Conservation (phyloP, 2,329 filamentous ascomycete species). For the Diplodia sapinea region DNA sequence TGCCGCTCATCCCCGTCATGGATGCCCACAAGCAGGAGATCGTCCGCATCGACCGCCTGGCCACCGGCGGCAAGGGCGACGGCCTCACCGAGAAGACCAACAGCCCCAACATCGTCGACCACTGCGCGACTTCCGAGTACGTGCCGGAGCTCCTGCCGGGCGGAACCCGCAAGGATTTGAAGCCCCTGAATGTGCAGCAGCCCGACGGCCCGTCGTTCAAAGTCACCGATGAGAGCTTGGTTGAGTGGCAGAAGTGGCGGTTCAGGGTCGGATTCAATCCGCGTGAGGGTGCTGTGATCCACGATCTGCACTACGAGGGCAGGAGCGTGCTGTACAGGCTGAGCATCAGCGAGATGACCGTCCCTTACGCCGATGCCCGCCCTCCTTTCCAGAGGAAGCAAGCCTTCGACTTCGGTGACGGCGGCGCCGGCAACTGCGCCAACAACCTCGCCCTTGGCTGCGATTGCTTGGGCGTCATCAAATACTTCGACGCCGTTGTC, state of each 20-base stretch:
- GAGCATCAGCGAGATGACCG: constrained; percentile 69
- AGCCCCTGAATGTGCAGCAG: constrained; percentile 75
- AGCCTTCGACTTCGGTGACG: constrained; percentile 75
- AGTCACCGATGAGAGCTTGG: constrained; percentile 53
- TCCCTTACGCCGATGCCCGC: constrained; percentile 44
- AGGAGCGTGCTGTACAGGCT: constrained; percentile 70
- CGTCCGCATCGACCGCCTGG: constrained; percentile 45
- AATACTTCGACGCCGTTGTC: constrained; percentile 66
- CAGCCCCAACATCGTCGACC: constrained; percentile 48
- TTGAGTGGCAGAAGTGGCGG: constrained; percentile 57
- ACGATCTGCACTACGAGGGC: constrained; percentile 71
- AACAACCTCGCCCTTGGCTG: constrained; percentile 73
- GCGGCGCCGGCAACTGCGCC: constrained; percentile 68
- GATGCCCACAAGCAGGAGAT: constrained; percentile 45
- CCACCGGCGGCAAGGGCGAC: constrained; percentile 48
- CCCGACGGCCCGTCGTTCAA: constrained; percentile 71
- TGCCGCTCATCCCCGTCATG: constrained; percentile 47
- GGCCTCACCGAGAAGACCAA: constrained; percentile 48
- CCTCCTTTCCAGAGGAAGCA: constrained; percentile 71
- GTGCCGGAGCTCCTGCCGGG: constrained; percentile 49
- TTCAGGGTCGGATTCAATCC: constrained; percentile 49
- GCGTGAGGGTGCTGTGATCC: constrained; percentile 68
- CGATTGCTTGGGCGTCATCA: constrained; percentile 71
- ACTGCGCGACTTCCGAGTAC: constrained; percentile 61
- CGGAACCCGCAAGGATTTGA: constrained; percentile 54